A percentile compares a stretch with the other conserved stretches of the same genome.
These are phyloP conservation scores for Penicillium egyptiacum DNA, from an alignment of 495 filamentous ascomycete genomes.

Conservation along the genomic window DNA sequence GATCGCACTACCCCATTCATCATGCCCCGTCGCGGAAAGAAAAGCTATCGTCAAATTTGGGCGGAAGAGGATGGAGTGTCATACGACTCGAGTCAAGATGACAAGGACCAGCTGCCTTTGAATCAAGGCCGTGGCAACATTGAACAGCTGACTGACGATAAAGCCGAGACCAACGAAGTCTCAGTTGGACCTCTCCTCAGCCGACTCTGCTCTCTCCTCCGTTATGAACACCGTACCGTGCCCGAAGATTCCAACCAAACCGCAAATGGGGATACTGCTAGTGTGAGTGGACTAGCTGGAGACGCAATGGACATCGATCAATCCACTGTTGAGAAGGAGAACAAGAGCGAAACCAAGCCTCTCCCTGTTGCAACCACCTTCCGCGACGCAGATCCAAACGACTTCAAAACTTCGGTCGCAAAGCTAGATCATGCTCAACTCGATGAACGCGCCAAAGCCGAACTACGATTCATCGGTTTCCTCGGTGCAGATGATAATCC, in stretches of 20 bases:
- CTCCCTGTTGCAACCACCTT: conserved; percentile 73
- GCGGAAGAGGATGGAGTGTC: conserved; percentile 84
- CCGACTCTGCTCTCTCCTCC: conserved; percentile 77
- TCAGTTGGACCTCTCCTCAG: conserved; percentile 82
- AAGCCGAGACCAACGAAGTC: conserved; percentile 84
- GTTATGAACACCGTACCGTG: conserved; percentile 73
- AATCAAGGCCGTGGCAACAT: conserved; percentile 84
- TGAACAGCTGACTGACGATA: conserved; percentile 80
- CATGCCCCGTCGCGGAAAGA: conserved; percentile 81
- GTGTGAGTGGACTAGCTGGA: conserved; percentile 48
- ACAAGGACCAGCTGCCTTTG: conserved; percentile 63
- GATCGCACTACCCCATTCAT: conserved; percentile 81
- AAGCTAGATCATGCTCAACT: conserved; percentile 81
- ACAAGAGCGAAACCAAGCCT: conserved; percentile 48
- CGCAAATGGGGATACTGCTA: conserved; percentile 52
- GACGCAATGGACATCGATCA: conserved; percentile 54
- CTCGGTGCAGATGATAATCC: conserved; percentile 65
- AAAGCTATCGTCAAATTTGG: conserved; percentile 86
- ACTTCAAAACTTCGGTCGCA: conserved; percentile 55
- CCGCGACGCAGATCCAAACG: conserved; percentile 63
- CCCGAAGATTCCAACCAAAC: conserved; percentile 51
- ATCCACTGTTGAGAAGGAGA: conserved; percentile 41
- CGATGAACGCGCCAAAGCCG: conserved; percentile 85
- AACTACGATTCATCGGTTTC: conserved; percentile 93
- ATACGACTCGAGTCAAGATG: conserved; percentile 59